phyloP scores from a whole-genome alignment of 1,284 basidiomycete genomes.

The Rhodotorula sp. region DNA sequence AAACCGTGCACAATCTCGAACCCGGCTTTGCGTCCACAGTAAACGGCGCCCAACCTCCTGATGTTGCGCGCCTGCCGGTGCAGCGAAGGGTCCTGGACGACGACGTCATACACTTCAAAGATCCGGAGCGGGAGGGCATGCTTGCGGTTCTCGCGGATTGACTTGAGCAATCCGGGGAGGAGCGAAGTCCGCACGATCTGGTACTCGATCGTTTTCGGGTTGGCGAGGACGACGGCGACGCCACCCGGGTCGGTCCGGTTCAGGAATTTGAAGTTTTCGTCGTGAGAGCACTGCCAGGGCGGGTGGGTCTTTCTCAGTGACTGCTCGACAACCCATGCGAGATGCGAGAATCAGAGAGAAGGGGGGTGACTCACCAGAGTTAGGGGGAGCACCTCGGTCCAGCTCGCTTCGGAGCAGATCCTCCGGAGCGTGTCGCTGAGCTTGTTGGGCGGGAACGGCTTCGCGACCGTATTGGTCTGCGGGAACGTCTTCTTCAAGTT shows the following conservation, averaged over 20 bases:
- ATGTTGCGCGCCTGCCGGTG: conserved; percentile 87
- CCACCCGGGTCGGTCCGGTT: conserved; percentile 79
- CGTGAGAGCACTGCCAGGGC: conserved; percentile 77
- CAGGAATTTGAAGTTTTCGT: conserved; percentile 94
- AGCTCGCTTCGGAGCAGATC: conserved; percentile 92
- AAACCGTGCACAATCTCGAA: conserved; percentile 97
- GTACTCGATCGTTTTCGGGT: conserved; percentile 96
- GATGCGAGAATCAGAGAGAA: too few relatives aligned
- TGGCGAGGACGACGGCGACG: conserved; percentile 83
- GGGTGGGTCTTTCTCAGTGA: background rate
- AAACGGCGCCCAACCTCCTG: conserved; percentile 82
- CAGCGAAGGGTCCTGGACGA: conserved; percentile 72
- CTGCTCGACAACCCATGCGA: too few relatives aligned
- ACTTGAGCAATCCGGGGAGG: conserved; percentile 92
- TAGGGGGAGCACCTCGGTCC: conserved; percentile 91
- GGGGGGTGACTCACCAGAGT: conserved; percentile 66
- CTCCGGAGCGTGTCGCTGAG: conserved; percentile 81
- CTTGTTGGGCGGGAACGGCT: conserved; percentile 85
- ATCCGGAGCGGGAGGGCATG: conserved; percentile 88
- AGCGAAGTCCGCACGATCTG: conserved; percentile 96
- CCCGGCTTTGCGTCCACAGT: conserved; percentile 87
- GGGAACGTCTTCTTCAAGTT: conserved; percentile 91
- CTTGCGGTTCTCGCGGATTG: conserved; percentile 91
- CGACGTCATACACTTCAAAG: conserved; percentile 92
- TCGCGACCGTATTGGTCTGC: conserved; percentile 89